Percentiles rank a stretch among this genome's conserved stretches.
Evolutionary conservation across 2,329 filamentous ascomycete species (phyloP).

Genomic region (Aspergillus nomiae): DNA sequence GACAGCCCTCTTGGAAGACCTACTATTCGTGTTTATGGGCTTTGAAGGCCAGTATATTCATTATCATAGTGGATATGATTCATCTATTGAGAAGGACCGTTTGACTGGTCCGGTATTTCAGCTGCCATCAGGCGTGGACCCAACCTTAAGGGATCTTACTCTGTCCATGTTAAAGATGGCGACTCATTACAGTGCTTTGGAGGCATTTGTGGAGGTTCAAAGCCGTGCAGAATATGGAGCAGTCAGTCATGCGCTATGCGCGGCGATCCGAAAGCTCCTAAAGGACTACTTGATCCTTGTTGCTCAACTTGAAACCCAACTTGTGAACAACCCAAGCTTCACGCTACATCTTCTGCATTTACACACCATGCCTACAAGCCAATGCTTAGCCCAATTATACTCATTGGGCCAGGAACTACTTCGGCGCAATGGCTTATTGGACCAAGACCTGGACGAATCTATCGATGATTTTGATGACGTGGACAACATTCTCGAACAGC

Average conservation of each 20-base stretch:
- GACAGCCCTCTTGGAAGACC: slow-evolving; percentile 80
- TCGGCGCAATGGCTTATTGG: slow-evolving; percentile 82
- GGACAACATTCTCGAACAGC: slow-evolving; percentile 87
- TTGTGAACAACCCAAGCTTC: slow-evolving; percentile 83
- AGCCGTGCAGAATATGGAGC: slow-evolving; percentile 90
- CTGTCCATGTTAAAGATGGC: slow-evolving; percentile 90
- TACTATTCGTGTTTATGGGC: slow-evolving; percentile 96
- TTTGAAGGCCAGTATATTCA: slow-evolving; percentile 98
- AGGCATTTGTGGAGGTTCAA: slow-evolving; percentile 92
- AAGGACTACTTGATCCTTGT: slow-evolving; percentile 94
- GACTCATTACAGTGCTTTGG: slow-evolving; percentile 86
- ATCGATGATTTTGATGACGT: slow-evolving; percentile 79
- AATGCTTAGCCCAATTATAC: slow-evolving; percentile 90
- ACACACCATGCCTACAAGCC: slow-evolving; percentile 83
- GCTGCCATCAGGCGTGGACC: slow-evolving; percentile 81
- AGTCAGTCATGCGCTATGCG: slow-evolving; percentile 93
- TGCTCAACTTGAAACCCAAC: slow-evolving; percentile 90
- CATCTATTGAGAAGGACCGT: slow-evolving; percentile 80
- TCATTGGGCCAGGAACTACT: slow-evolving; percentile 83
- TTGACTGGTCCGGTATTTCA: slow-evolving; percentile 80
- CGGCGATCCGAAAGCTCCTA: slow-evolving; percentile 85
- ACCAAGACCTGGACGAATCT: slow-evolving; percentile 68
- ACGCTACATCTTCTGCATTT: slow-evolving; percentile 92
- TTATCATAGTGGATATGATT: slow-evolving; percentile 80
- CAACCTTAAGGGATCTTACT: slow-evolving; percentile 84